phyloP scores from a whole-genome alignment of 768 basidiomycete genomes.

The Boletus rubroflammeus region DNA sequence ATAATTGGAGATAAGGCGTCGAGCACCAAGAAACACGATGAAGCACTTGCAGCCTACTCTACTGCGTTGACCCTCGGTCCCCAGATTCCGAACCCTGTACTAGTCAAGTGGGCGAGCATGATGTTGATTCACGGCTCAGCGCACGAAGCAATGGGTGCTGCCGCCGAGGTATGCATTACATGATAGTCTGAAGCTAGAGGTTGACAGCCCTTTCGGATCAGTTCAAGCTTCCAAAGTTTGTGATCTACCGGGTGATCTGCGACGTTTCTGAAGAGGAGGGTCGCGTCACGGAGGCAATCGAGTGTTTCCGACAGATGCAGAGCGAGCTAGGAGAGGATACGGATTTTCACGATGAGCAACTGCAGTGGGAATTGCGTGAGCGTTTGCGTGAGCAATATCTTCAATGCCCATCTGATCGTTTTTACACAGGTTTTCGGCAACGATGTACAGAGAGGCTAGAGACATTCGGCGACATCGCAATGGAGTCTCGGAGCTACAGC shows the following conservation, averaged over 20 bases:
- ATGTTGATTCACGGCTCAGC: background rate
- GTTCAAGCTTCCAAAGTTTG: conserved; percentile 1
- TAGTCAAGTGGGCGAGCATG: background rate
- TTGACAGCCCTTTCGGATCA: background rate
- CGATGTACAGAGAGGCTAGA: background rate
- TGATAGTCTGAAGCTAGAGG: too few relatives aligned
- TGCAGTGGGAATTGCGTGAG: background rate
- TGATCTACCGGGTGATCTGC: background rate
- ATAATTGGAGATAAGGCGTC: background rate
- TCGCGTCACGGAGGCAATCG: background rate
- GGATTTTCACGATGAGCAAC: background rate
- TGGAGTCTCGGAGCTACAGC: background rate
- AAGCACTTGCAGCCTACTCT: conserved; percentile 1
- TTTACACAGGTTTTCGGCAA: background rate
- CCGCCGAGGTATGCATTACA: background rate
- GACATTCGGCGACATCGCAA: background rate
- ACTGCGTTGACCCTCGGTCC: background rate
- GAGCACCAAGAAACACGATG: background rate
- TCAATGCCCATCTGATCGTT: background rate
- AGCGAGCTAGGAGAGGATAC: background rate
- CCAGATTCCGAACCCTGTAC: background rate
- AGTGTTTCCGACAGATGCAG: background rate
- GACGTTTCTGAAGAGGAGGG: background rate
- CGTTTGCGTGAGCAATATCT: background rate
- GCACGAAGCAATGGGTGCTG: background rate